Evolutionary conservation across 441 rosid species (phyloP).

Genomic region (Pelargonium fulgidum): DNA sequence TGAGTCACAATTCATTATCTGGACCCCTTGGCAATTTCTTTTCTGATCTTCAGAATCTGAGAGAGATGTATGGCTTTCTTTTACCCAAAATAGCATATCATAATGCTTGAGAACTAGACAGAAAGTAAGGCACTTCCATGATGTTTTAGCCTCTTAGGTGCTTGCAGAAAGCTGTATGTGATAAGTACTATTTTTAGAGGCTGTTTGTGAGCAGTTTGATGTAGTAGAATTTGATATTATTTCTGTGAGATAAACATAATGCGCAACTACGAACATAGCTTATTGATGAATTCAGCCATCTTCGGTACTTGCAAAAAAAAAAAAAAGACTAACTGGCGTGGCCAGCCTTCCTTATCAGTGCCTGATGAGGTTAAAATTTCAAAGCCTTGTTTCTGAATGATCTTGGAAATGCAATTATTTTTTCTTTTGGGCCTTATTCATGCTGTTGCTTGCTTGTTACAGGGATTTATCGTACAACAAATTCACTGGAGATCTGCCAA

Average conservation of each 20-base stretch:
- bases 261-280: no score
- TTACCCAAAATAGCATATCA: not conserved
- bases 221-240: no score
- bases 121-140: constrained; percentile 6
- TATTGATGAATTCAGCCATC: no score
- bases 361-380: no score
- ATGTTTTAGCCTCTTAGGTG: not conserved
- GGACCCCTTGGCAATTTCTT: constrained; percentile 91
- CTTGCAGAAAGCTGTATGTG: not conserved
- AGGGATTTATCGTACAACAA: constrained; percentile 88
- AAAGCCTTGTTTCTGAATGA: no score
- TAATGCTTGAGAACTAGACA: constrained; percentile 12
- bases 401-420: no score
- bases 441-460: constrained; percentile 13
- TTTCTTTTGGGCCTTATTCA: no score
- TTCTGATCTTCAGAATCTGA: constrained; percentile 51
- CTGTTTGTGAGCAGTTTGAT: no score
- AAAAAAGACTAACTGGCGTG: no score
- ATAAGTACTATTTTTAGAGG: not conserved
- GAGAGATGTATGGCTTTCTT: constrained; percentile 55
- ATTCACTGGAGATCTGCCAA: constrained; percentile 80
- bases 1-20: constrained; percentile 73
- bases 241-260: no score
- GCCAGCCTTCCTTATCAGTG: no score
- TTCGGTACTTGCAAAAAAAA: no score